Evolutionary conservation across 2,329 filamentous ascomycete species (phyloP).

Genomic region (Ramularia endophylla): DNA sequence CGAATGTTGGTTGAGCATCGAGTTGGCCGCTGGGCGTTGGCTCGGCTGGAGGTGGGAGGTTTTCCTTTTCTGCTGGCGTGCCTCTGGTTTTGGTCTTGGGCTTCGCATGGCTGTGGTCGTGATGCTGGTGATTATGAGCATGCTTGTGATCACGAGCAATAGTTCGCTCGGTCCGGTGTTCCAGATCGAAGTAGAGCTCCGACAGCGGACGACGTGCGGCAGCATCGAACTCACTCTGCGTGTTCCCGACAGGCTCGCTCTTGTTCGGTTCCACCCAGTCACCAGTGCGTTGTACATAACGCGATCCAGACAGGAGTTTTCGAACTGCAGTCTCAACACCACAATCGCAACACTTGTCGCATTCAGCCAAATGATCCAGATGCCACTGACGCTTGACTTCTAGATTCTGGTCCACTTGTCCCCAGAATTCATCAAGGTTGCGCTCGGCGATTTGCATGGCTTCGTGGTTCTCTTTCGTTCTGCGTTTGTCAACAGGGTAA

Average conservation of each 20-base stretch:
- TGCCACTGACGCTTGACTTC: background rate
- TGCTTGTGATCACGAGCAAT: background rate
- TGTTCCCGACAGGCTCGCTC: too few relatives aligned
- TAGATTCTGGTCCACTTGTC: slow-evolving; percentile 6
- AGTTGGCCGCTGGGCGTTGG: slow-evolving; percentile 36
- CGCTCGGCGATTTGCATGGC: slow-evolving; percentile 6
- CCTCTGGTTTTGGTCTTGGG: slow-evolving; percentile 10
- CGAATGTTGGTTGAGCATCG: slow-evolving; percentile 25
- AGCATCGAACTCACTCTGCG: too few relatives aligned
- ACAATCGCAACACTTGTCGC: background rate
- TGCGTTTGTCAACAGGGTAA: slow-evolving; percentile 8
- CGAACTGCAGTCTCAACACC: background rate
- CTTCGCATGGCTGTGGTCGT: background rate
- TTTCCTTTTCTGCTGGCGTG: background rate
- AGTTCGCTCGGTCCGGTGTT: slow-evolving; percentile 14
- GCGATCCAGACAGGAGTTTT: slow-evolving; percentile 6
- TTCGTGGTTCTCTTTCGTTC: slow-evolving; percentile 11
- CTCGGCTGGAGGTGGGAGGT: slow-evolving; percentile 22
- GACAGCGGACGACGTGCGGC: slow-evolving; percentile 17
- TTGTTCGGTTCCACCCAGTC: slow-evolving; percentile 13
- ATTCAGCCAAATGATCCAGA: background rate
- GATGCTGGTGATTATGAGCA: background rate
- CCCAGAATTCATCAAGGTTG: slow-evolving; percentile 11
- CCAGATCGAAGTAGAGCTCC: slow-evolving; percentile 21
- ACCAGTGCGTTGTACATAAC: slow-evolving; percentile 9